Percentiles rank a stretch among this genome's conserved stretches.
Conservation (phyloP, 306 rosid genomes). For the Bauhinia variegata region DNA sequence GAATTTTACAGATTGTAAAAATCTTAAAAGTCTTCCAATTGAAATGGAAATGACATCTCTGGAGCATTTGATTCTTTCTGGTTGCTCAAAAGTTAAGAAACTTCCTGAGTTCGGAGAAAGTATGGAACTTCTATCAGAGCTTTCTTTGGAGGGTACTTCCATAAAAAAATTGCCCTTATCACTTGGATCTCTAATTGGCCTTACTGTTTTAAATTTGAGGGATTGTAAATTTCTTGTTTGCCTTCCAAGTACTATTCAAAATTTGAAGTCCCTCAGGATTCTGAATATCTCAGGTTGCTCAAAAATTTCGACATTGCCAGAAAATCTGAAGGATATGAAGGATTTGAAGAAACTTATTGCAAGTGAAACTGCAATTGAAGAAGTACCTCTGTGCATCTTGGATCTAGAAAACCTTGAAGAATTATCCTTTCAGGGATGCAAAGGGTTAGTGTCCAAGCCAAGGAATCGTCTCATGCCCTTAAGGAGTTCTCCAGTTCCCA, state of each 20-base stretch:
- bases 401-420: background rate
- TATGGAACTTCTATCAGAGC: background rate
- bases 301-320: slow-evolving; percentile 7
- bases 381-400: slow-evolving; percentile 23
- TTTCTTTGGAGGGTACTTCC: background rate
- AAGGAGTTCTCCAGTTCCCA: background rate
- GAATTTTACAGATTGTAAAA: background rate
- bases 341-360: background rate
- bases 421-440: background rate
- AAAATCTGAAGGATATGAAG: background rate
- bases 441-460: background rate
- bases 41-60: slow-evolving; percentile 15
- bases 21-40: background rate
- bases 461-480: background rate
- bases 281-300: background rate
- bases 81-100: slow-evolving; percentile 5
- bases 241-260: background rate
- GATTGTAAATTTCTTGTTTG: background rate
- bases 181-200: slow-evolving; percentile 5
- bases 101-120: background rate
- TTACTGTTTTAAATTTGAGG: background rate
- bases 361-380: slow-evolving; percentile 22
- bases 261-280: too few species aligned
- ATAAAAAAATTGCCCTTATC: slow-evolving; percentile 1
- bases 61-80: background rate